Evolutionary conservation across 768 basidiomycete genomes (phyloP), one percentile per base, ranked within the genome.

Genomic region (Paxillus ammoniavirescens): DNA sequence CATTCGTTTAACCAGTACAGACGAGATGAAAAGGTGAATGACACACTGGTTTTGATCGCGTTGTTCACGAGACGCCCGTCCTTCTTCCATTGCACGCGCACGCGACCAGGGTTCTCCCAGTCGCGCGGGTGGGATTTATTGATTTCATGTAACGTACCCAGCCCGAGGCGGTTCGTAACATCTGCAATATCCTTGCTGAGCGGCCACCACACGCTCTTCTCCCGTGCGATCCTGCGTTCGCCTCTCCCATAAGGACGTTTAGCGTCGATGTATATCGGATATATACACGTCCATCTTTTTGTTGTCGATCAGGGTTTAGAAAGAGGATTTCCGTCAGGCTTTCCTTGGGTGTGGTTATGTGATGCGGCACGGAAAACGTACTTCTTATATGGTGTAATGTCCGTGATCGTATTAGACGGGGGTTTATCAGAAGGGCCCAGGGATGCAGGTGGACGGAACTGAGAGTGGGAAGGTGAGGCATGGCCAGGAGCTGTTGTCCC

Each of bases 81-180:
- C 68, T 87, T 87, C 79, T 90, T 93, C 88, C 89, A 92, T 65
- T 90, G 90, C 21, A 98, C 90, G 58, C 93, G 83, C 54, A 99
- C 92, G 23, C 96, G 82, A 8, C 96, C 96, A 0, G 96, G 96
- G 68, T 99, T 99, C 65, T 91, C 95, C 96, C 96, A 99, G 70
- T 99, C 96, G 48, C 91, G 82, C 10, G 96, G 96, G 64, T 99
- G 96, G 26, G 82, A 76, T 71, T 95, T 98, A 64, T 83, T 81
- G 36, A 92, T 91, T 75, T 98, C 94, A 61, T 94, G 92, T 5
- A 97, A 77, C 2, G 87, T 83, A 12, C 86, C 82, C 8, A 98
- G 75, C 2, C 93, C 89, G 13, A 98, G 72, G 30, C 84, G 75
- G 60, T 75, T 82, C 23, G 89, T 85, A 7, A 91, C 94, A 53